Evolutionary conservation across 768 basidiomycete species (phyloP).

Genomic region (Leucocoprinus sp.): DNA sequence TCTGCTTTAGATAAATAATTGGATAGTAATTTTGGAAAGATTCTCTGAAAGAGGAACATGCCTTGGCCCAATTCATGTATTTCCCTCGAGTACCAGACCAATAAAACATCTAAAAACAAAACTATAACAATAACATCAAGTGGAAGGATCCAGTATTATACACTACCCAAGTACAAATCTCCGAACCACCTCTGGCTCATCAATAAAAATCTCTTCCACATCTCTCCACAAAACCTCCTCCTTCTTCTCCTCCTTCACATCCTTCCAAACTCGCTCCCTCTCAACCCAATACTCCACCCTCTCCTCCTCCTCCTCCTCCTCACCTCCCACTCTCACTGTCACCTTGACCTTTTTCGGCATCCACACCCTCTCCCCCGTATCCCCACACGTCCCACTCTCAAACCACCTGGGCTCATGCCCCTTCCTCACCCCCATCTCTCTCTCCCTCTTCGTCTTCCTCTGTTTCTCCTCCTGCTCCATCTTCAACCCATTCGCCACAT

Average conservation of each 20-base stretch:
- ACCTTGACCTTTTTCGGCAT: conserved; percentile 53
- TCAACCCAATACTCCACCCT: conserved; percentile 15
- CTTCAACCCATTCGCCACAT: conserved; percentile 76
- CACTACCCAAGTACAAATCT: neutral
- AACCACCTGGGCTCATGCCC: conserved; percentile 88
- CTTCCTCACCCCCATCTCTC: conserved; percentile 57
- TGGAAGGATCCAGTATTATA: too few species aligned
- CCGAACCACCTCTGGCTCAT: conserved; percentile 38
- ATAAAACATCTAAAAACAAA: too few species aligned
- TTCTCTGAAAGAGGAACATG: too few species aligned
- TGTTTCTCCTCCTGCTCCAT: conserved; percentile 78
- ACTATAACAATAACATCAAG: too few species aligned
- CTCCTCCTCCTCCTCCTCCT: conserved; percentile 41
- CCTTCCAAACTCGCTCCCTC: conserved; percentile 33
- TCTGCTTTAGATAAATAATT: too few species aligned
- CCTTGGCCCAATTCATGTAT: too few species aligned
- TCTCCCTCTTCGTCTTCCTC: conserved; percentile 55
- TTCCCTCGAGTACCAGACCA: too few species aligned
- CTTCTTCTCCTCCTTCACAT: conserved; percentile 18
- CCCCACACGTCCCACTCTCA: conserved; percentile 67
- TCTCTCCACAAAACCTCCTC: conserved; percentile 27
- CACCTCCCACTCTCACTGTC: conserved; percentile 4
- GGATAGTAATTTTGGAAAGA: too few species aligned
- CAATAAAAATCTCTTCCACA: conserved; percentile 79
- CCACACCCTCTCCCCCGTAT: conserved; percentile 91